Base-by-base conservation (phyloP, 1,284 basidiomycete genomes). In the Apiotrichum brassicae region DNA sequence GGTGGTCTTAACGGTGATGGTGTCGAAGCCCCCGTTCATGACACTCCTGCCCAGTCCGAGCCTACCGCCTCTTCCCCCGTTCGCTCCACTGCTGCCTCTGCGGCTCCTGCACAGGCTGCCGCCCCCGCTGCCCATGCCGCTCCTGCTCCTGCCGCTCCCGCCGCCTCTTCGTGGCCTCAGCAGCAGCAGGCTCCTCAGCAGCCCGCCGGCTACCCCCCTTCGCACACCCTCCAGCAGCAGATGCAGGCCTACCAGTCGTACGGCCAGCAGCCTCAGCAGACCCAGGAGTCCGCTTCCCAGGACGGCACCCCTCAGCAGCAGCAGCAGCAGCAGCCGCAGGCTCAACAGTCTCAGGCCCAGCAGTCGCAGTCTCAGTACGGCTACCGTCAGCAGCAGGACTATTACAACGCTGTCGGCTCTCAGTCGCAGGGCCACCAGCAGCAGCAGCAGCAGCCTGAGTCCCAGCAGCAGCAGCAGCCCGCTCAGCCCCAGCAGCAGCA, bases 1-100 rank as follows among this genome's bases (percentile, higher is more conserved):
- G 72, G 71, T 39, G 66, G 66, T 20, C 48, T 66, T 37, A 67
- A 67, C 52, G 70, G 69, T 18, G 71, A 74, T 49, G 68, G 66
- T 28, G 68, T 66, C 23, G 68, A 70, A 48, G 60, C 70, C 0
- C 65, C 66, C 8, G 58, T 63, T 9, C 61, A 45, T 32, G 30
- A 56, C 20, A 54, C 62, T 19, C 53, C 57, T 43, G 49, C 58
- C 26, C 58, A 62, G 52, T 40, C 42, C 32, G 43, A 44, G 43
- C 60, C 58, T 30, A 54, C 46, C 18, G 50, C 60, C 14, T 44
- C 51, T 22, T 48, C 55, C 8, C 57, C 53, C 30, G 48, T 53
- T 12, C 52, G 55, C 36, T 37, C 52, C n/a, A 48, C 54, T 20
- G 48, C 51, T 23, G 48, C 49, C 37, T 56, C 54, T 18, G 48